phyloP scores from a whole-genome alignment of 495 filamentous ascomycete species.

The Penicillium lagena region DNA sequence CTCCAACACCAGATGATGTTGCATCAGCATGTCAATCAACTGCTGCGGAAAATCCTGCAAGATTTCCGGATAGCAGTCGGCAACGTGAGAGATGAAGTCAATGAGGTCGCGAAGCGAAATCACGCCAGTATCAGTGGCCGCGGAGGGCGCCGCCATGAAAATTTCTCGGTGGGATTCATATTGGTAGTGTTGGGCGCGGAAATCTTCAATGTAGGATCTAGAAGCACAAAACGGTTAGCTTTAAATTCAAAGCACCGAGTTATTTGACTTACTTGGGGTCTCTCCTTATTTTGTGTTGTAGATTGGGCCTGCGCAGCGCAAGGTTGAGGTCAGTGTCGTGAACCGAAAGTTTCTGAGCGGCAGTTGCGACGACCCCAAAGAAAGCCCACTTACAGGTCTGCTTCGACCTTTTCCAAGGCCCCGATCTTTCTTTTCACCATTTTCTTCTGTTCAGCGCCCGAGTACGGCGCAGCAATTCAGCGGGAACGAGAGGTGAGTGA shows the following conservation, averaged over 20 bases:
- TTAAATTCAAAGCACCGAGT: background rate
- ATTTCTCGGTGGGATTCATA: conserved; percentile 89
- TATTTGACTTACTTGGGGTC: conserved; percentile 62
- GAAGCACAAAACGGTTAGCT: conserved; percentile 1
- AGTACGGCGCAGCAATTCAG: conserved; percentile 5
- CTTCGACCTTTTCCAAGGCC: conserved; percentile 91
- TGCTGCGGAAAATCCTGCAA: conserved; percentile 73
- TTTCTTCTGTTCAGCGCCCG: conserved; percentile 10
- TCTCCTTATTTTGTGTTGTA: conserved; percentile 82
- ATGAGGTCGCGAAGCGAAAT: conserved; percentile 78
- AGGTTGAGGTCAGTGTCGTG: conserved; percentile 15
- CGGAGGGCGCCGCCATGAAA: conserved; percentile 74
- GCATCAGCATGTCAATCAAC: conserved; percentile 68
- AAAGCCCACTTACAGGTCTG: conserved; percentile 57
- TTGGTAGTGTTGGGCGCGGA: conserved; percentile 80
- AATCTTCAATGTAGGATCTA: conserved; percentile 80
- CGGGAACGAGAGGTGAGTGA: conserved; percentile 2
- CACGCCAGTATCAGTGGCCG: conserved; percentile 66
- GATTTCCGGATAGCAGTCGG: conserved; percentile 83
- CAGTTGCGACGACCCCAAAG: conserved; percentile 2
- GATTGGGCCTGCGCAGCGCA: conserved; percentile 52
- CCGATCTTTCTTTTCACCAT: conserved; percentile 85
- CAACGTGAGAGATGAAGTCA: conserved; percentile 86
- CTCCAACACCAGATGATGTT: conserved; percentile 76
- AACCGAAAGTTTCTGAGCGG: conserved; percentile 8